Evolutionary conservation across 2,329 filamentous ascomycete genomes (phyloP), one percentile per base, ranked within the genome.

Genomic region (Nectriaceae sp.): DNA sequence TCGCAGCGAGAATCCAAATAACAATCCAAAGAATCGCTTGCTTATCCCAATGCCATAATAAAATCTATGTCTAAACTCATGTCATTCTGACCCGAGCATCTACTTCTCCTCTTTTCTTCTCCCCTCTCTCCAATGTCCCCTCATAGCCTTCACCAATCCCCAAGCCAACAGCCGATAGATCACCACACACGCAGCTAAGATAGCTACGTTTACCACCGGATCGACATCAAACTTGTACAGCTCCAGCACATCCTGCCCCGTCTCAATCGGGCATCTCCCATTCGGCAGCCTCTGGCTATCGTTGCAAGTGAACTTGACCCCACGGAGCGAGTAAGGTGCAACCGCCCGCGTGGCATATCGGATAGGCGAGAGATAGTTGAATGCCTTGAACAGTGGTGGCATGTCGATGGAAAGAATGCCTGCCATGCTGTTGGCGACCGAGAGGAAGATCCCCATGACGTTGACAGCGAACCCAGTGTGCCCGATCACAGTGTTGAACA

Each of bases 391-490:
- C 15, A 90, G 78, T 3, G 65, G 59, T 2, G 88, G 86, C 71
- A 90, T 84, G 57, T 85, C 71, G 54, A 90, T 84, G 47, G 82
- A 87, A 66, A 91, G 78, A 26, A 90, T 75, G 1, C 88, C 88
- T 0, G 80, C 80, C 77, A 91, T 88, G 61, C 84, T 79, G 57
- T 86, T 85, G 0, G 87, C 84, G 6, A 92, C 79, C 0, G 83
- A 84, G 3, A 92, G 74, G 16, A 91, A 74, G 36, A 89, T 78
- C 1, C 80, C 84, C 54, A 86, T 89, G 47, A 89, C 69, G 57
- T 89, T 90, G 49, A 91, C 82, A 0, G 87, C 86, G 64, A 91
- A 91, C 2, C 88, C 88, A 0, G 86, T 88, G 62, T 91, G 87
- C 6, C 65, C 67, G 64, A 90, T 88, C 8, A 91, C 70, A 0